These are phyloP conservation scores for Termitomyces sp. DNA, from an alignment of 768 basidiomycete species.

Conservation along the genomic window DNA sequence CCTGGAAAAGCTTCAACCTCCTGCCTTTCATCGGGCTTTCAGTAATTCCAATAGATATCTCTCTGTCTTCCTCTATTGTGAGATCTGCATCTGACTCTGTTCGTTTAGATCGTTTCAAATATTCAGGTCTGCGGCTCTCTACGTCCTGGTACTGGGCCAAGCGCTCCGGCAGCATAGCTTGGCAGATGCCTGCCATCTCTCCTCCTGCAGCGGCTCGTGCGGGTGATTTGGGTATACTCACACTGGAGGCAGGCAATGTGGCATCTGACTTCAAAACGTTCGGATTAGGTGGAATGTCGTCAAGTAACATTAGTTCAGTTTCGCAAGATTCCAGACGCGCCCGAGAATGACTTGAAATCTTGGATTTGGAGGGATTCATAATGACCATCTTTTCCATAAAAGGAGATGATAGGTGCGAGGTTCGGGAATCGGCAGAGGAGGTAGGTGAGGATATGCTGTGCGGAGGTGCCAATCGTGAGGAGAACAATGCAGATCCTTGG, in stretches of 20 bases:
- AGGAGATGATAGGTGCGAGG: slow-evolving; percentile 38
- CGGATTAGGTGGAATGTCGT: slow-evolving; percentile 14
- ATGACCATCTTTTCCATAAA: slow-evolving; percentile 36
- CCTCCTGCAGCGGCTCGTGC: slow-evolving; percentile 32
- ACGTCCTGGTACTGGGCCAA: slow-evolving; percentile 43
- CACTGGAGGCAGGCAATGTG: slow-evolving; percentile 4
- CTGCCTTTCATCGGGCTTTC: slow-evolving; percentile 71
- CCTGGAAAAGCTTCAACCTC: slow-evolving; percentile 69
- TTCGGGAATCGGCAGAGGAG: slow-evolving; percentile 20
- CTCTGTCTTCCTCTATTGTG: slow-evolving; percentile 26
- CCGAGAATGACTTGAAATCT: slow-evolving; percentile 7
- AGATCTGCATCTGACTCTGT: slow-evolving; percentile 36
- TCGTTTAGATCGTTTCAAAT: slow-evolving; percentile 56
- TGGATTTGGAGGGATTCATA: slow-evolving; percentile 17
- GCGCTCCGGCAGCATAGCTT: slow-evolving; percentile 44
- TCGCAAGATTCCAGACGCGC: slow-evolving; percentile 13
- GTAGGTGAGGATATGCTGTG: slow-evolving; percentile 25
- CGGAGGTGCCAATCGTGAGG: slow-evolving; percentile 17
- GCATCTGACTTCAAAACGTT: slow-evolving; percentile 1
- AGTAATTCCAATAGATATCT: slow-evolving; percentile 47
- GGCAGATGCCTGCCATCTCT: slow-evolving; percentile 57
- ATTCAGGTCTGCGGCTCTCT: slow-evolving; percentile 66
- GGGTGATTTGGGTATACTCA: slow-evolving; percentile 19
- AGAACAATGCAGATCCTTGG: slow-evolving; percentile 13
- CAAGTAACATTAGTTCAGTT: slow-evolving; percentile 14